phyloP scores from a whole-genome alignment of 768 basidiomycete genomes.

The Suillus subalutaceus region DNA sequence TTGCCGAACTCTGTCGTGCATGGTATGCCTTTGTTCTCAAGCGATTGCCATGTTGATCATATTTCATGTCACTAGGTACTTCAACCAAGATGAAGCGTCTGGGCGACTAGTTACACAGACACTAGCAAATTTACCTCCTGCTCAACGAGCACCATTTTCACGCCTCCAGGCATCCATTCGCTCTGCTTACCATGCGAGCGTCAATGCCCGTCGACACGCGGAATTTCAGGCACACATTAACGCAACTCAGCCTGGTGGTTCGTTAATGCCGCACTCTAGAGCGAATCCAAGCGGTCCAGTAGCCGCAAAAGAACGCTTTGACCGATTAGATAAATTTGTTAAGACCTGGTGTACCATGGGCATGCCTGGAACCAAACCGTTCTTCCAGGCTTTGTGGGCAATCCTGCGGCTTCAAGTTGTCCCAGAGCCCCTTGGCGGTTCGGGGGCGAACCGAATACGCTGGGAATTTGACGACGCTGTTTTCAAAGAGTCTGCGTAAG shows the following conservation, averaged over 20 bases:
- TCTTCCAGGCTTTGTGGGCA: slow-evolving; percentile 69
- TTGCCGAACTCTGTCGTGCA: slow-evolving; percentile 74
- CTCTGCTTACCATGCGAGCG: slow-evolving; percentile 80
- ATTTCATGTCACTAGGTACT: slow-evolving; percentile 61
- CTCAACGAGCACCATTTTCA: slow-evolving; percentile 86
- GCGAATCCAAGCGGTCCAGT: slow-evolving; percentile 60
- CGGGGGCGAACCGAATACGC: slow-evolving; percentile 69
- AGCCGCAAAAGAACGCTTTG: slow-evolving; percentile 79
- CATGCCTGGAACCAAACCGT: slow-evolving; percentile 89
- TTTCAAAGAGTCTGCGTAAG: slow-evolving; percentile 92
- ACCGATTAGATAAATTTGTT: slow-evolving; percentile 75
- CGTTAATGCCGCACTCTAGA: slow-evolving; percentile 73
- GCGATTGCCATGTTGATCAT: slow-evolving; percentile 16
- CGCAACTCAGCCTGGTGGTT: slow-evolving; percentile 79
- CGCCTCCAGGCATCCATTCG: slow-evolving; percentile 86
- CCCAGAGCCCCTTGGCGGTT: slow-evolving; percentile 80
- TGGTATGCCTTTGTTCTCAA: slow-evolving; percentile 52
- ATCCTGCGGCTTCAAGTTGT: slow-evolving; percentile 80
- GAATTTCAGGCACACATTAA: slow-evolving; percentile 86
- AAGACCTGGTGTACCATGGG: slow-evolving; percentile 83
- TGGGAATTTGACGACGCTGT: slow-evolving; percentile 97
- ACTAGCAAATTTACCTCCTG: slow-evolving; percentile 75
- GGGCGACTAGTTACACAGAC: slow-evolving; percentile 83
- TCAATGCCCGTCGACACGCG: slow-evolving; percentile 74
- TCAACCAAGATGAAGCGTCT: slow-evolving; percentile 76